Conservation (phyloP, 2,329 filamentous ascomycete genomes). For the Leptographium flavum region DNA sequence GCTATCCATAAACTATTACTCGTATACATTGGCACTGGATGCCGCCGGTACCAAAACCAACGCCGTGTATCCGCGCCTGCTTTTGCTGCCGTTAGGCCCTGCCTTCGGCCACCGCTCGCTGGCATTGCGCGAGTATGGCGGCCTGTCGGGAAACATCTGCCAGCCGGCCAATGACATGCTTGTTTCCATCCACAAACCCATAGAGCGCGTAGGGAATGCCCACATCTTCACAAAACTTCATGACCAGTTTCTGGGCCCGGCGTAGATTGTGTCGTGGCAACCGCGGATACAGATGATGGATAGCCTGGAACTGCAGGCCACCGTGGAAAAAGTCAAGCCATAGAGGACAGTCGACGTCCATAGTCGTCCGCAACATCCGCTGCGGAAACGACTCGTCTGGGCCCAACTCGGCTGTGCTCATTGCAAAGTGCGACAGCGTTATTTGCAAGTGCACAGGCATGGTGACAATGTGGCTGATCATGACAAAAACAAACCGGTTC, state of each 20-base stretch:
- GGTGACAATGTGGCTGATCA: conserved; percentile 68
- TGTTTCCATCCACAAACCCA: conserved; percentile 73
- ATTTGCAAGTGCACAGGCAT: conserved; percentile 81
- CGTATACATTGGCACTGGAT: too few relatives aligned
- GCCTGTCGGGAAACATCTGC: conserved; percentile 71
- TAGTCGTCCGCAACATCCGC: conserved; percentile 81
- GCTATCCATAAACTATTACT: too few relatives aligned
- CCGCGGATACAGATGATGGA: conserved; percentile 74
- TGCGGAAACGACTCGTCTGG: conserved; percentile 77
- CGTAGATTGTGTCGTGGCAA: conserved; percentile 78
- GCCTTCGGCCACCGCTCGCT: conserved; percentile 29
- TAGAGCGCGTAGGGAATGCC: conserved; percentile 76
- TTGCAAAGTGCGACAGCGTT: conserved; percentile 82
- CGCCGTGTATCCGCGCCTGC: neutral
- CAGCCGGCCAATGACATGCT: conserved; percentile 61
- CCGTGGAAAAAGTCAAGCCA: conserved; percentile 88
- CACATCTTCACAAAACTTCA: conserved; percentile 70
- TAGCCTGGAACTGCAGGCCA: conserved; percentile 77
- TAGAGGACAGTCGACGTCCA: conserved; percentile 78
- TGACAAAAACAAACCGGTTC: conserved; percentile 57
- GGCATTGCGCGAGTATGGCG: conserved; percentile 61
- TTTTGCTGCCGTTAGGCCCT: neutral
- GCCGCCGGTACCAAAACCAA: too few relatives aligned
- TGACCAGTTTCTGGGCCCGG: conserved; percentile 57
- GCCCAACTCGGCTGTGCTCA: conserved; percentile 80